Base-by-base conservation (phyloP, 805 yeast genomes). In the Suhomyces sp. region DNA sequence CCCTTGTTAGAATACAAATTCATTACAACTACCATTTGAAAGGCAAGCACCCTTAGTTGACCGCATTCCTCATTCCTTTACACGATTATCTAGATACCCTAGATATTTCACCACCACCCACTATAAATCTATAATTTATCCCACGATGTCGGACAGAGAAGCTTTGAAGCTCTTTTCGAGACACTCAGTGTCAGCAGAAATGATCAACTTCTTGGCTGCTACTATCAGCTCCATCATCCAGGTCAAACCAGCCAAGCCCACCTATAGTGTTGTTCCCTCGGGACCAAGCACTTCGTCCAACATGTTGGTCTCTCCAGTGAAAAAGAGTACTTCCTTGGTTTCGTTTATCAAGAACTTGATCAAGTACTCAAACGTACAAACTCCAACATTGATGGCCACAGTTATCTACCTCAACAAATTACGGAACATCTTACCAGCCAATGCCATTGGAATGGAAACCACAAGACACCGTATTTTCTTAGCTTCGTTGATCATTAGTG, bases 351-450 rank as follows among this genome's bases (percentile, higher is more conserved):
- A 79, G 41, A 76, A 73, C 18, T 66, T 91, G 43, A 81, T 91
- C 48, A 70, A 70, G 36, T 79, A 84, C 51, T 87, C 97, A 5
- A 88, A 90, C 57, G 98, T 91, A 26, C 96, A 88, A 62, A 85
- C 96, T 4, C 88, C 97, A 22, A 91, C 98, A 1, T 72, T 91
- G 44, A 91, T 93, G 98, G 81, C 97, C 14, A 76, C 96, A 4
- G 70, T 90, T 36, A 90, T 88, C 11, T 91, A 87, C 58, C 68
- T 91, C 42, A 79, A 82, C 36, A 82, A 88, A 46, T 70, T 93
- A 48, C 77, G 91, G 48, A 74, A 77, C 35, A 72, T 83, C 6
- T 73, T 91, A 35, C 98, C 98, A 3, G 77, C 86, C 19, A 84
- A 85, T 57, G 93, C 96, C 9, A 77, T 83, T 40, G 98, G 98